Conservation (phyloP, 345 rosid genomes). For the Kandelia obovata region DNA sequence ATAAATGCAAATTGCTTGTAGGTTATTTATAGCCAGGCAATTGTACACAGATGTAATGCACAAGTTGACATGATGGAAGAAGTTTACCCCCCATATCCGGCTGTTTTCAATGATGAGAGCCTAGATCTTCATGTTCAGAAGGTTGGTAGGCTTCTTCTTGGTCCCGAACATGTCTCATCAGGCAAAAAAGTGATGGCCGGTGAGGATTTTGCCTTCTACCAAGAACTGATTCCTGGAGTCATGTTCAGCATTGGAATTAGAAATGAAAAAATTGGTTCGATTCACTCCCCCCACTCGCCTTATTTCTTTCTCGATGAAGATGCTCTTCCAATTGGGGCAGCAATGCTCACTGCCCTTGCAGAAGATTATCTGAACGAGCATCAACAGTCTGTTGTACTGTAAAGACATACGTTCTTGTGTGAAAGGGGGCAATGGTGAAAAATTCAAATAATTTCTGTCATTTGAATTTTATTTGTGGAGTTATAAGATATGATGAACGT, state of each 20-base stretch:
- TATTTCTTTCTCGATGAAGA: slow-evolving; percentile 72
- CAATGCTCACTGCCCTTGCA: slow-evolving; percentile 61
- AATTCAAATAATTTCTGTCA: too few species aligned
- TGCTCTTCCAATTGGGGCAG: slow-evolving; percentile 77
- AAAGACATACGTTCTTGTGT: background rate
- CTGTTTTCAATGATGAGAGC: slow-evolving; percentile 53
- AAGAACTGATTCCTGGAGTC: slow-evolving; percentile 68
- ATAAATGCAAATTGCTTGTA: slow-evolving; percentile 22
- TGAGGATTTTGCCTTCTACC: slow-evolving; percentile 84
- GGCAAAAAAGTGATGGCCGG: slow-evolving; percentile 61
- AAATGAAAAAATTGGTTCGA: slow-evolving; percentile 61
- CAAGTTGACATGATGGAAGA: slow-evolving; percentile 44
- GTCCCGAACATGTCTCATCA: slow-evolving; percentile 47
- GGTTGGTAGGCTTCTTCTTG: slow-evolving; percentile 52
- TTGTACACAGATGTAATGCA: slow-evolving; percentile 60
- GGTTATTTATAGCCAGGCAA: slow-evolving; percentile 69
- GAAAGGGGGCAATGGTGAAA: too few species aligned
- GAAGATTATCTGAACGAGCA: slow-evolving; percentile 55
- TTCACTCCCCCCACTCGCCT: slow-evolving; percentile 68
- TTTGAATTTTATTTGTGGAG: too few species aligned
- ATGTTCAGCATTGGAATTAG: slow-evolving; percentile 62
- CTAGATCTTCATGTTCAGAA: slow-evolving; percentile 48
- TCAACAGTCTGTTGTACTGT: slow-evolving; percentile 25
- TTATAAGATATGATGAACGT: too few species aligned
- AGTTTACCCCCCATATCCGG: slow-evolving; percentile 54